Evolutionary conservation across 768 basidiomycete species (phyloP).

Genomic region (Xanthoconium purpureum): DNA sequence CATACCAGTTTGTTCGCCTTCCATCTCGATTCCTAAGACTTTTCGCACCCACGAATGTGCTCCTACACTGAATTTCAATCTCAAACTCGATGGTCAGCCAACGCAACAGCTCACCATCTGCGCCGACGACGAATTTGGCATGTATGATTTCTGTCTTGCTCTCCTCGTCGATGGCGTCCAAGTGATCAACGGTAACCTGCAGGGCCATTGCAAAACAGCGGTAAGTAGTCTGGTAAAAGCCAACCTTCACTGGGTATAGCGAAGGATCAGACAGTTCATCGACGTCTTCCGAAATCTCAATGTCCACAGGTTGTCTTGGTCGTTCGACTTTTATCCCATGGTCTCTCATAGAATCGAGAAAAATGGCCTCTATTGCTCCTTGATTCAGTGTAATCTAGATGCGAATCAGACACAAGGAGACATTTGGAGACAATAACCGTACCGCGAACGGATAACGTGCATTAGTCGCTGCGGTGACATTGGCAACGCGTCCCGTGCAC

Average conservation of each 20-base stretch:
- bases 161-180: constrained; percentile 27
- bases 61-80: constrained; percentile 20
- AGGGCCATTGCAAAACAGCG: neutral
- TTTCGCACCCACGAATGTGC: constrained; percentile 50
- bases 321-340: constrained; percentile 37
- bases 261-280: constrained; percentile 31
- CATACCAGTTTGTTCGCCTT: constrained; percentile 45
- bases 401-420: neutral
- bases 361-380: constrained; percentile 39
- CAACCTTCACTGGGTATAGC: constrained; percentile 32
- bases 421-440: neutral
- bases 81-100: neutral
- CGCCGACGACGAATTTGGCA: constrained; percentile 35
- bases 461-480: constrained; percentile 35
- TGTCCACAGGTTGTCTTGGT: constrained; percentile 27
- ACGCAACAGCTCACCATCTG: constrained; percentile 26
- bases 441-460: constrained; percentile 74
- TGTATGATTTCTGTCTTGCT: constrained; percentile 30
- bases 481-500: constrained; percentile 60
- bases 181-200: constrained; percentile 21
- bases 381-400: constrained; percentile 37
- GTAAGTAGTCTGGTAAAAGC: neutral
- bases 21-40: constrained; percentile 41
- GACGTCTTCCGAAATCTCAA: constrained; percentile 36
- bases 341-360: constrained; percentile 37